Evolutionary conservation across 2,329 filamentous ascomycete species (phyloP).

Genomic region (Fusarium solani-melongenae): DNA sequence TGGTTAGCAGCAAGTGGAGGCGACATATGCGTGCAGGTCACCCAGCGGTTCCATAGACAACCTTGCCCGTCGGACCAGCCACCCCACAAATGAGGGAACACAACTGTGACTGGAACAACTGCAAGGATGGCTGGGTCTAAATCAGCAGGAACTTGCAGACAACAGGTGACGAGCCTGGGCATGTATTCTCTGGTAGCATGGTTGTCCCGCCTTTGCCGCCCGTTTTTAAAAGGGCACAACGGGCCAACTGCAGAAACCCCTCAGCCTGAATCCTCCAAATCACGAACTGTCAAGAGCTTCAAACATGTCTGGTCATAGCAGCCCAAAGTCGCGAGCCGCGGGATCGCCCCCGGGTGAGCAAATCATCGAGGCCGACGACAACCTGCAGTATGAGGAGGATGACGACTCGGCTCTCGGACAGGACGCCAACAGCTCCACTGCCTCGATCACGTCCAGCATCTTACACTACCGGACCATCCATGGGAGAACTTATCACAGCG

Average conservation of each 20-base stretch:
- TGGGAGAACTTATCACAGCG: constrained; percentile 38
- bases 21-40: not conserved
- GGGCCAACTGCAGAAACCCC: not conserved
- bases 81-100: not conserved
- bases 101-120: not conserved
- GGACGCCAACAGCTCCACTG: constrained; percentile 32
- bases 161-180: not conserved
- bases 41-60: not conserved
- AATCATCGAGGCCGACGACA: not conserved
- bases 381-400: not conserved
- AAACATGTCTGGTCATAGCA: not conserved
- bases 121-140: not conserved
- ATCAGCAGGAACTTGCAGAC: not conserved
- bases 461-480: constrained; percentile 37
- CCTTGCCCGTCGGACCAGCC: not conserved
- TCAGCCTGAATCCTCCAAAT: not conserved
- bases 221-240: not conserved
- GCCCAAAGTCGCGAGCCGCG: not conserved
- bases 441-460: constrained; percentile 38
- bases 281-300: not conserved
- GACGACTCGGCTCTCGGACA: constrained; percentile 30
- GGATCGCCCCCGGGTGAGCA: not conserved
- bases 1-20: not conserved
- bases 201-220: not conserved
- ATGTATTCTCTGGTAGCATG: not conserved